Percentiles rank a stretch among this genome's conserved stretches.
These are phyloP conservation scores for Scutellaria baicalensis DNA, from an alignment of 257 asterid species.

Conservation along the genomic window DNA sequence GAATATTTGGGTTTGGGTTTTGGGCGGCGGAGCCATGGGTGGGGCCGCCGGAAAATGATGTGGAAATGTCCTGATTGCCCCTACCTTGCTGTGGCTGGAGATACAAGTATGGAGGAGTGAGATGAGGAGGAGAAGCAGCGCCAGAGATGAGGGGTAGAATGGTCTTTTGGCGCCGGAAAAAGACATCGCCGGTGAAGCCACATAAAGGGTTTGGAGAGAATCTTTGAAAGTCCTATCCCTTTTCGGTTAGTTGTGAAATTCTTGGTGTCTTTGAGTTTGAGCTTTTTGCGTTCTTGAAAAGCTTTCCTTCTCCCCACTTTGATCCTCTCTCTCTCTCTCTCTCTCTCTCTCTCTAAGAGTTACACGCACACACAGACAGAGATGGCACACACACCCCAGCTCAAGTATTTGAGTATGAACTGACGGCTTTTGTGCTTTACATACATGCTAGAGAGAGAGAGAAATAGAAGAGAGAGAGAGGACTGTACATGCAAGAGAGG, in stretches of 20 bases:
- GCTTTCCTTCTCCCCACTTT: not conserved
- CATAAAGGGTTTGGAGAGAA: conserved; percentile 27
- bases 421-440: conserved; percentile 49
- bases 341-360: not conserved
- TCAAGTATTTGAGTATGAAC: conserved; percentile 31
- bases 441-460: conserved; percentile 4
- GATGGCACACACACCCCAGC: conserved; percentile 17
- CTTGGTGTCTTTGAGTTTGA: not conserved
- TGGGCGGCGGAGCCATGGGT: not conserved
- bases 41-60: conserved; percentile 1
- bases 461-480: not conserved
- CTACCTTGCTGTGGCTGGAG: conserved; percentile 13
- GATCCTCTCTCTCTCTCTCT: not conserved
- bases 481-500: conserved; percentile 28
- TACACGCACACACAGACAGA: not conserved
- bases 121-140: conserved; percentile 28
- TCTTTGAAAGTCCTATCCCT: not conserved
- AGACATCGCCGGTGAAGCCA: conserved; percentile 52
- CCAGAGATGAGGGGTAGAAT: conserved; percentile 13
- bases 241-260: not conserved
- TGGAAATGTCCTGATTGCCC: conserved; percentile 48
- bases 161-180: conserved; percentile 34
- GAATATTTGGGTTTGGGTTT: conserved; percentile 40
- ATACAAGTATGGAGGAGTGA: conserved; percentile 27
- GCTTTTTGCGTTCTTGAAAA: not conserved